phyloP scores from a whole-genome alignment of 192 early-diverging fungal species.

The Rhizophagus sp. region DNA sequence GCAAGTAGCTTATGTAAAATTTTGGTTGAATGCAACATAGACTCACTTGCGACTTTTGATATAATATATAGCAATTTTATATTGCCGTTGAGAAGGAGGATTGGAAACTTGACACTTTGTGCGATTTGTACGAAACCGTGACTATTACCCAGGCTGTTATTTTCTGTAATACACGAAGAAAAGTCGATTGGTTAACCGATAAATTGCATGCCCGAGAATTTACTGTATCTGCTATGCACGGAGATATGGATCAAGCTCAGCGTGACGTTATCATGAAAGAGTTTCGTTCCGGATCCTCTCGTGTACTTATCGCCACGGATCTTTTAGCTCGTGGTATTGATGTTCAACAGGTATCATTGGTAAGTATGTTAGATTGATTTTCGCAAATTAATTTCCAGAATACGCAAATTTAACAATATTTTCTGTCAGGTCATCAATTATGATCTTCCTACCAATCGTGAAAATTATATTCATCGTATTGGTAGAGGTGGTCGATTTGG shows the following conservation, averaged over 20 bases:
- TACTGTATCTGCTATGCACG: conserved; percentile 98
- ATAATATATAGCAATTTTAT: conserved; percentile 75
- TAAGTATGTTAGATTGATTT: conserved; percentile 33
- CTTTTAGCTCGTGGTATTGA: conserved; percentile 99
- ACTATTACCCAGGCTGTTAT: conserved; percentile 98
- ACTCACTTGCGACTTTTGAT: no score
- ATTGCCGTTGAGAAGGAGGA: conserved; percentile 96
- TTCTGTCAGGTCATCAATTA: conserved; percentile 67
- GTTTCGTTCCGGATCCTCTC: conserved; percentile 85
- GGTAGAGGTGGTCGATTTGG: conserved; percentile 98
- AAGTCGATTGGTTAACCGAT: conserved; percentile 96
- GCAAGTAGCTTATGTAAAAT: no score
- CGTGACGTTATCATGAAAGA: conserved; percentile 98
- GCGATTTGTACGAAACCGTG: conserved; percentile 95
- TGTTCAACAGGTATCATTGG: conserved; percentile 98
- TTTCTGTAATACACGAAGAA: conserved; percentile 95
- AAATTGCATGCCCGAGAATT: conserved; percentile 96
- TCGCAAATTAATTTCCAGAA: background rate
- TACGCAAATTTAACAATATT: background rate
- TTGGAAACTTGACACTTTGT: conserved; percentile 98
- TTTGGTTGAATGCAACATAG: no score
- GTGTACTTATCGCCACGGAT: conserved; percentile 97
- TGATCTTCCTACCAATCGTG: conserved; percentile 93
- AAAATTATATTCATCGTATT: conserved; percentile 98
- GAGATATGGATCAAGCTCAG: conserved; percentile 98